Base-by-base conservation (phyloP, 495 filamentous ascomycete genomes). In the Saxispiralis lemnorum region DNA sequence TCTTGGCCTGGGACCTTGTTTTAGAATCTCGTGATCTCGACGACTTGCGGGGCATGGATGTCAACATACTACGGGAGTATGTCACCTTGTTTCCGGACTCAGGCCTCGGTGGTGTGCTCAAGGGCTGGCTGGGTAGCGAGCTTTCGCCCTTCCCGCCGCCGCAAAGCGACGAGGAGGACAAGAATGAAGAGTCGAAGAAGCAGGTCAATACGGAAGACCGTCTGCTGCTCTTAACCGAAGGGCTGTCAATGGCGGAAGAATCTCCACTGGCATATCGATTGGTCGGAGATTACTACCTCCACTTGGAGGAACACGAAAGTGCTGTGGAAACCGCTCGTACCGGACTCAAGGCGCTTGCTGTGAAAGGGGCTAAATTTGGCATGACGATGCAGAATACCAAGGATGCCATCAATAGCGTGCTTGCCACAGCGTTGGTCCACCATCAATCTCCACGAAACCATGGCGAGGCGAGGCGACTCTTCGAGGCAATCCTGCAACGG, bases 381-480 rank as follows among this genome's bases (percentile, higher is more conserved):
- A 55, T 86, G 34, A 47, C 56, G 6, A 72, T 93, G 41, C 64
- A 63, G 20, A 76, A 83, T 41, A 79, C 73, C 12, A 62, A 65
- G 5, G 83, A 94, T 57, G 70, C 79, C 0, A 61, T 93, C 39
- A 82, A 75, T 50, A 72, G 81, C 17, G 76, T 69, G 35, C 71
- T 96, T 9, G 88, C 73, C 2, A 93, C 85, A 16, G 74, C 84
- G 0, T 61, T 95, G 30, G 79, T 96, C 5, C 77, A 80, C 41
- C 83, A 93, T 50, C 84, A 94, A 58, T 72, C 84, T 1, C 92
- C 89, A 1, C 80, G 83, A 40, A 71, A 96, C 49, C 89, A 96
- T 53, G 66, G 73, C 18, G 87, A 96, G 64, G 92, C 89, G 2
- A 85, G 81, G 51, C 51, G 47, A 11, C 68, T 93, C 9, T 99